Percentiles rank a stretch among this genome's conserved stretches.
Conservation (phyloP, 2,329 filamentous ascomycete genomes). For the Cordyceps tenuipes region DNA sequence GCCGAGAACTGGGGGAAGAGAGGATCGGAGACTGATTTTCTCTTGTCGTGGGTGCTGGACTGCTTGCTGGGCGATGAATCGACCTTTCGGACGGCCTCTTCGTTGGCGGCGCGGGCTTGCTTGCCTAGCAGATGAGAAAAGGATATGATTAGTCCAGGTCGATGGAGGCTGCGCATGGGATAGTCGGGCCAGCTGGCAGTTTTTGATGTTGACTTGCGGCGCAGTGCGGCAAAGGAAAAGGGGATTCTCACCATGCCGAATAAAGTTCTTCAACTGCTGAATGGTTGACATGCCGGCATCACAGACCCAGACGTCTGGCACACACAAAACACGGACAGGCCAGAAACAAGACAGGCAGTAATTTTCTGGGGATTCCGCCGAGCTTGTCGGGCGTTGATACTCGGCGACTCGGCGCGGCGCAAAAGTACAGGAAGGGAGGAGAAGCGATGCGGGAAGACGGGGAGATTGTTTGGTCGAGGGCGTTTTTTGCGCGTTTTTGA, state of each 20-base stretch:
- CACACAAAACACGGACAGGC: neutral
- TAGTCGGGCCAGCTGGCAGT: neutral
- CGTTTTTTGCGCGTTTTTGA: slow-evolving; percentile 8
- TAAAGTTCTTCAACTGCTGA: slow-evolving; percentile 96
- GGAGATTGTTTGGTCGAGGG: neutral
- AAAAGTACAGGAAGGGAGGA: neutral
- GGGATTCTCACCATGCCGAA: slow-evolving; percentile 65
- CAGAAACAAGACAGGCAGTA: neutral
- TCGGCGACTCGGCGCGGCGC: neutral
- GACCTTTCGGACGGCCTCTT: slow-evolving; percentile 45
- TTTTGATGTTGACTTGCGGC: neutral
- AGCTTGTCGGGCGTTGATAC: neutral
- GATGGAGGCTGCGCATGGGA: neutral
- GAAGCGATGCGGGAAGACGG: neutral
- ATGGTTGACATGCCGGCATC: slow-evolving; percentile 55
- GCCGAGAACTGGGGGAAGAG: slow-evolving; percentile 60
- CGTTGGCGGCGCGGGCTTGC: slow-evolving; percentile 62
- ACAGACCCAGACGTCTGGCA: slow-evolving; percentile 6
- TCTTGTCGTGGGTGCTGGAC: slow-evolving; percentile 48
- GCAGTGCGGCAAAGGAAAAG: neutral
- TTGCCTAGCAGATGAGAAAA: slow-evolving; percentile 49
- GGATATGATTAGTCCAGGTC: neutral
- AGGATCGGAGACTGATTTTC: slow-evolving; percentile 44
- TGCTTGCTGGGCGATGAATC: slow-evolving; percentile 36
- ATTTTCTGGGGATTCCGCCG: neutral